phyloP scores from a whole-genome alignment of 192 early-diverging fungal genomes.

The Backusella luteola region DNA sequence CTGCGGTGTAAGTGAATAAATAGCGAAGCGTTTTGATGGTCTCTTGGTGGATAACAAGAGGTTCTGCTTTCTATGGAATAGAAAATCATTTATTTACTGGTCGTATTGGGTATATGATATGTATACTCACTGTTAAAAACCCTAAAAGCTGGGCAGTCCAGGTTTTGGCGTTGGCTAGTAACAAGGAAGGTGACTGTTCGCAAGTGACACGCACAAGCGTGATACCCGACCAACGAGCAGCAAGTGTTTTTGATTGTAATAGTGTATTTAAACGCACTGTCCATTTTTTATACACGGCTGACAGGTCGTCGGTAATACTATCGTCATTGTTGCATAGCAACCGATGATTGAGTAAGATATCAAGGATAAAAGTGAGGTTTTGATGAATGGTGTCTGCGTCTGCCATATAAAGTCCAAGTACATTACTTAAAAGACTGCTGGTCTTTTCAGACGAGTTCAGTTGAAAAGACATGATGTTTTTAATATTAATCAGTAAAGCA shows the following conservation, averaged over 20 bases:
- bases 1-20: conserved; percentile 46
- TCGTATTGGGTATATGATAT: too few species aligned
- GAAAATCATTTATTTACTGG: too few species aligned
- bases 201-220: conserved; percentile 46
- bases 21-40: conserved; percentile 44
- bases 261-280: conserved; percentile 49
- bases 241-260: conserved; percentile 48
- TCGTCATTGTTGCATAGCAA: conserved; percentile 33
- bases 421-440: conserved; percentile 29
- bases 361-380: conserved; percentile 50
- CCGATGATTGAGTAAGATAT: conserved; percentile 41
- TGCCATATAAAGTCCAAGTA: conserved; percentile 38
- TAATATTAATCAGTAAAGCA: background rate
- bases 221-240: conserved; percentile 51
- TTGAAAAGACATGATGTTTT: conserved; percentile 12
- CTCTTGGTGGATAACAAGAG: conserved; percentile 31
- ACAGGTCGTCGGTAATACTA: conserved; percentile 5
- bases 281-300: conserved; percentile 46
- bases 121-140: conserved; percentile 40
- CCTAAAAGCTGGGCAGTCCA: conserved; percentile 47
- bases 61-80: conserved; percentile 46
- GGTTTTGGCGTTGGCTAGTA: conserved; percentile 37
- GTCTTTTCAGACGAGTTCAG: background rate
- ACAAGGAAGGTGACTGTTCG: conserved; percentile 43
- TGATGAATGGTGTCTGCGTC: conserved; percentile 36